These are phyloP conservation scores for Claviceps sp. DNA, from an alignment of 2,329 filamentous ascomycete species.

Conservation along the genomic window DNA sequence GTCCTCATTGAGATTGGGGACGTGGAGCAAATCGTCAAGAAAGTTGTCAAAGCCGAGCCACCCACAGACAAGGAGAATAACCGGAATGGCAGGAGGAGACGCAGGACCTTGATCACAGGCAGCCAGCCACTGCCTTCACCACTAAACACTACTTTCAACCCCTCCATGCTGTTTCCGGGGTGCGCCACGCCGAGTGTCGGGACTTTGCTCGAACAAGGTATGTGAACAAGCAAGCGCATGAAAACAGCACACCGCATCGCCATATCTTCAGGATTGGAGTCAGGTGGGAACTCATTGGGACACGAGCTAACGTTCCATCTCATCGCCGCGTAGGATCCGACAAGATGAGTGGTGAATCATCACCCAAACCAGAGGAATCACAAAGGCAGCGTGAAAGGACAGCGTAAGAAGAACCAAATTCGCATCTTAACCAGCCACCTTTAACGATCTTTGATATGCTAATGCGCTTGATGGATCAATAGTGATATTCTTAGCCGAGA, in stretches of 20 bases:
- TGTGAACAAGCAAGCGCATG: constrained; percentile 11
- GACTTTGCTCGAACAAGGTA: constrained; percentile 73
- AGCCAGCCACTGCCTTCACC: constrained; percentile 93
- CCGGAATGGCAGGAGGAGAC: constrained; percentile 75
- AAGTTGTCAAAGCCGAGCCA: constrained; percentile 73
- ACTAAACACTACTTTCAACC: constrained; percentile 80
- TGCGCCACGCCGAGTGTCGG: constrained; percentile 64
- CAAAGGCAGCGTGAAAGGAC: constrained; percentile 86
- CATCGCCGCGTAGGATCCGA: constrained; percentile 16
- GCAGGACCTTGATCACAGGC: constrained; percentile 89
- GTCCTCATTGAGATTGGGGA: constrained; percentile 98
- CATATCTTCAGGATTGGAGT: too few species aligned
- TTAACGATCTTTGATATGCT: background rate
- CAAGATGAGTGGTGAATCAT: constrained; percentile 26
- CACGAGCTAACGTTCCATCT: background rate
- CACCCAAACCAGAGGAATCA: constrained; percentile 45
- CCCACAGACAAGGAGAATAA: constrained; percentile 66
- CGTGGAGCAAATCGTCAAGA: constrained; percentile 96
- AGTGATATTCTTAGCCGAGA: constrained; percentile 85
- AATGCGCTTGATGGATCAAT: constrained; percentile 4
- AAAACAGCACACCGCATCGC: too few species aligned
- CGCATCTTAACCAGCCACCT: background rate
- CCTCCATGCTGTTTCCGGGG: constrained; percentile 54
- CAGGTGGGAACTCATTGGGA: background rate
- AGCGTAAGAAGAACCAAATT: constrained; percentile 47